Base-by-base conservation (phyloP, 2,329 filamentous ascomycete genomes). In the Sphaerostilbella broomeana region DNA sequence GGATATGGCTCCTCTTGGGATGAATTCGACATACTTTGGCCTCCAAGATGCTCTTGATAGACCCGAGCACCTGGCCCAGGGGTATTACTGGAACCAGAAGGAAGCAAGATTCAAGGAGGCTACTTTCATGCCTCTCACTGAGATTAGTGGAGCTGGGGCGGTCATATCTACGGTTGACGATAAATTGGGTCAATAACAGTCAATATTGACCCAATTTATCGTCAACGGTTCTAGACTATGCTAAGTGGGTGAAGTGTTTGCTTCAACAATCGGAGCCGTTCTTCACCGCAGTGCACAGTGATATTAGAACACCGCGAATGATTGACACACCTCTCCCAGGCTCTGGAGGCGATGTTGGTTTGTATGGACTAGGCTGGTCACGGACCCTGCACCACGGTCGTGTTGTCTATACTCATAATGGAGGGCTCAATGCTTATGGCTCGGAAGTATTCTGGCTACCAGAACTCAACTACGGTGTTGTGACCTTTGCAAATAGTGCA, bases 141-240 rank as follows among this genome's bases (percentile, higher is more conserved):
- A 57, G 49, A 45, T 57, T 18, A 60, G 60, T 44, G 67, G 66
- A 10, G 66, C 67, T 1, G 67, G 65, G 1, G 58, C 54, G 9
- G 52, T 65, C 30, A 54, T 75, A 16, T 69, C 66, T 16, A 71
- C 62, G 32, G n/a, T n/a, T n/a, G n/a, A n/a, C n/a, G n/a, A n/a
- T n/a, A n/a, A n/a, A n/a, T n/a, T n/a, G n/a, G n/a, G n/a, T n/a
- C n/a, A n/a, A n/a, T n/a, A n/a, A n/a, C n/a, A n/a, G n/a, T n/a
- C n/a, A n/a, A n/a, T n/a, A n/a, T n/a, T n/a, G n/a, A n/a, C n/a
- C n/a, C n/a, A n/a, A n/a, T n/a, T n/a, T n/a, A n/a, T n/a, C n/a
- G n/a, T n/a, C n/a, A n/a, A n/a, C n/a, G n/a, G 69, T 69, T 2
- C 37, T 59, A 6, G 73, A 77, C 54, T 76, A 73, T 49, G 52